Evolutionary conservation across 345 rosid genomes (phyloP).

Genomic region (Salix koriyanagi): DNA sequence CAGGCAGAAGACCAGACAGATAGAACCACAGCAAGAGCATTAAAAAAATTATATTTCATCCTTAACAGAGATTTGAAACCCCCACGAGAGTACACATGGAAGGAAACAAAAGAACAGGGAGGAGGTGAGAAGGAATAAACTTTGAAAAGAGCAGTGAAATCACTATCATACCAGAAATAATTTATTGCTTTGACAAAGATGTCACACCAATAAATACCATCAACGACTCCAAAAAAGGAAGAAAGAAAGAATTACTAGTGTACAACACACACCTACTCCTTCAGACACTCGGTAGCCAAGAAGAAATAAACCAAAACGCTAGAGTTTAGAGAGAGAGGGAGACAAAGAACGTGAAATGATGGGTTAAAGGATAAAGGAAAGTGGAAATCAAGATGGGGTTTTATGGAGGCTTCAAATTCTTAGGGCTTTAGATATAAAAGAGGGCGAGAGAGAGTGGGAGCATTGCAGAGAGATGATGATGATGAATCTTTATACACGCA

Average conservation of each 20-base stretch:
- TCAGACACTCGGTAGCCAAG: neutral
- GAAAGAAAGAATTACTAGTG: neutral
- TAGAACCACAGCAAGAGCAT: slow-evolving; percentile 34
- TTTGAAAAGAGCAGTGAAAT: slow-evolving; percentile 85
- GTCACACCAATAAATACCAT: slow-evolving; percentile 13
- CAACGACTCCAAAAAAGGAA: neutral
- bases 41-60: neutral
- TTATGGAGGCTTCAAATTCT: neutral
- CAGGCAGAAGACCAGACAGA: slow-evolving; percentile 45
- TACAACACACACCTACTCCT: slow-evolving; percentile 35
- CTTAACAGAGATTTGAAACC: slow-evolving; percentile 20
- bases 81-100: slow-evolving; percentile 23
- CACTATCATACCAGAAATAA: slow-evolving; percentile 50
- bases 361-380: slow-evolving; percentile 12
- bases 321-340: neutral
- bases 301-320: neutral
- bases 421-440: neutral
- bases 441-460: slow-evolving; percentile 12
- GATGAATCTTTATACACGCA: slow-evolving; percentile 85
- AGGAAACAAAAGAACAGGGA: slow-evolving; percentile 42
- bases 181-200: slow-evolving; percentile 20
- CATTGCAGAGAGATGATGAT: slow-evolving; percentile 30
- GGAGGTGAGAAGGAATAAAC: slow-evolving; percentile 72
- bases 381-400: slow-evolving; percentile 9
- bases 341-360: slow-evolving; percentile 17